Evolutionary conservation across 768 basidiomycete species (phyloP), one percentile per base, ranked within the genome.

Genomic region (Butyriboletus loyo): DNA sequence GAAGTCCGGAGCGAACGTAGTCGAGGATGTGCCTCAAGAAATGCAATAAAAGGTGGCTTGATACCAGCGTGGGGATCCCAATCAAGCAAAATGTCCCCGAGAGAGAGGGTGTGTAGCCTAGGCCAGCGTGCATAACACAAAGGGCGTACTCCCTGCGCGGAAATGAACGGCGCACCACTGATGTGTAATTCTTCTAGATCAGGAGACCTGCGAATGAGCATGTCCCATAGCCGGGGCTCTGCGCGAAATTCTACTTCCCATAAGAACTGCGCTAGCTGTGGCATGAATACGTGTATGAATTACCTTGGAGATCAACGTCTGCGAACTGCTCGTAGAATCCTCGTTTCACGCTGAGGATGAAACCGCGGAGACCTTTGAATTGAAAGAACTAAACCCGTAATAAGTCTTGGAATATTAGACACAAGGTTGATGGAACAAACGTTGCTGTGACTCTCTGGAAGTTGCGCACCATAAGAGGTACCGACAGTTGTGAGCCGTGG

Each of bases 101-200:
- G 71, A 3, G 74, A 72, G 14, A 91, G 73, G 34, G 78, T 75
- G 30, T 76, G 79, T 13, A 91, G 72, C 25, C 73, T 74, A 4
- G 86, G 86, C 88, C 88, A 91, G 48, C 79, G 79, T 10, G 83
- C 86, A 39, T 74, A 61, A 38, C 80, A 78, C 10, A 91, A 71
- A 1, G 73, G 73, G 21, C 77, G 79, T 4, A 80, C 77, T 30
- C 71, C 71, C 4, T 83, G 81, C 21, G 82, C 73, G 13, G 63
- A 58, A 28, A 58, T 49, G 46, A 71, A 67, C 1, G 68, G 65
- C 1, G 53, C 59, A 0, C 69, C 69, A 13, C 46, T 57, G 28
- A 90, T 75, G 39, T 73, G 67, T 5, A 91, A 75, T 49, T 85
- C 83, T 63, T 87, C 81, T 8, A 91, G 76, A 57, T 85, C 75